Evolutionary conservation across 768 basidiomycete genomes (phyloP).

Genomic region (Trametes cinnabarina): DNA sequence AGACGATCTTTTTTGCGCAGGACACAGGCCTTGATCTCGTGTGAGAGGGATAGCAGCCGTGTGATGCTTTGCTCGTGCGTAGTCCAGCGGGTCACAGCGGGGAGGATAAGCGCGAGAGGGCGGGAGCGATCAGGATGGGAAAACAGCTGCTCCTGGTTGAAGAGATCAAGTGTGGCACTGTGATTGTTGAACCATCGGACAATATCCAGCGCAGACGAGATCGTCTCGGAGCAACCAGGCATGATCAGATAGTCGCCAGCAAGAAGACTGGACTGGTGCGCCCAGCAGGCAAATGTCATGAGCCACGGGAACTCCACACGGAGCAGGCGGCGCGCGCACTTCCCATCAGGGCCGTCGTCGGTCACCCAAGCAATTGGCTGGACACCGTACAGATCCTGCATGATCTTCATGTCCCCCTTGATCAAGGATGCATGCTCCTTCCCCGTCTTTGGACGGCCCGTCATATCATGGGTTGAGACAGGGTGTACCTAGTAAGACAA

Average conservation of each 20-base stretch:
- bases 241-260: constrained; percentile 23
- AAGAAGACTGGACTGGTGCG: constrained; percentile 28
- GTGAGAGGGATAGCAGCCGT: constrained; percentile 6
- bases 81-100: constrained; percentile 16
- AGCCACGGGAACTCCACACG: not conserved
- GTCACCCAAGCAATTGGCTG: constrained; percentile 6
- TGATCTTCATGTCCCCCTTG: constrained; percentile 7
- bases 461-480: constrained; percentile 13
- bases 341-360: constrained; percentile 20
- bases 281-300: constrained; percentile 19
- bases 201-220: constrained; percentile 15
- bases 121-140: no score
- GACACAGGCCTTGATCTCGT: not conserved
- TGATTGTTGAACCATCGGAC: constrained; percentile 34
- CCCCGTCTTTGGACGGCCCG: constrained; percentile 12
- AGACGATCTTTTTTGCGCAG: not conserved
- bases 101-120: constrained; percentile 5
- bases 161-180: constrained; percentile 15
- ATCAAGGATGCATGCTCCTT: constrained; percentile 6
- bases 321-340: constrained; percentile 8
- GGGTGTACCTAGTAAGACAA: not conserved
- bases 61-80: no score
- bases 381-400: constrained; percentile 5
- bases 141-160: constrained; percentile 22
- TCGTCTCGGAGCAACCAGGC: not conserved